Conservation (phyloP, 2,329 filamentous ascomycete genomes). For the Exutisphaerella laricina region DNA sequence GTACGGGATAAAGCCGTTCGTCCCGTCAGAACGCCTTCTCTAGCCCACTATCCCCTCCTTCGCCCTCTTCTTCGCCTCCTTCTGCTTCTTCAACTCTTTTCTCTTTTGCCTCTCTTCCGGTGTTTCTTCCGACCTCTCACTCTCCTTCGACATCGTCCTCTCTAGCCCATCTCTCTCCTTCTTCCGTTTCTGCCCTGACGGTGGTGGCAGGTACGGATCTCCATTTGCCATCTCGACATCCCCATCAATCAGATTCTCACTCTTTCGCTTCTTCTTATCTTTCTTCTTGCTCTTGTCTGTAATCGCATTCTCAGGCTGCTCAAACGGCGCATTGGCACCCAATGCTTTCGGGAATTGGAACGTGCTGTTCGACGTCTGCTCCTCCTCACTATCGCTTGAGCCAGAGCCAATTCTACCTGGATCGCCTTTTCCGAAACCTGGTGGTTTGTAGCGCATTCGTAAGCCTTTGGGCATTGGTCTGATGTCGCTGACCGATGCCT, state of each 20-base stretch:
- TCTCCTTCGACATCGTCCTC: conserved; percentile 2
- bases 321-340: conserved; percentile 35
- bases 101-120: conserved; percentile 30
- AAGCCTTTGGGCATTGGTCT: conserved; percentile 63
- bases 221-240: conserved; percentile 30
- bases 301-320: conserved; percentile 32
- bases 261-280: conserved; percentile 13
- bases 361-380: conserved; percentile 17
- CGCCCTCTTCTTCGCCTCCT: conserved; percentile 34
- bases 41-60: conserved; percentile 19
- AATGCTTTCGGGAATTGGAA: conserved; percentile 27
- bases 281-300: conserved; percentile 35
- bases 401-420: conserved; percentile 39
- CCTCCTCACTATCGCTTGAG: conserved; percentile 41
- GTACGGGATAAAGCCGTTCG: neutral
- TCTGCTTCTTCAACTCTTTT: conserved; percentile 31
- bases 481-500: conserved; percentile 48
- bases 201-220: conserved; percentile 1
- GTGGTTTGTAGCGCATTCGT: conserved; percentile 61
- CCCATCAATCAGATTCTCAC: conserved; percentile 31
- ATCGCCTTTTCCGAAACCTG: conserved; percentile 50
- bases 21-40: conserved; percentile 15
- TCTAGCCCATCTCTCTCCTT: conserved; percentile 6
- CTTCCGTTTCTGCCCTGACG: conserved; percentile 14
- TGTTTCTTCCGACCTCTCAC: conserved; percentile 5